Percentiles rank a stretch among this genome's conserved stretches.
These are phyloP conservation scores for Eucalyptus cloeziana DNA, from an alignment of 345 rosid genomes.

Conservation along the genomic window DNA sequence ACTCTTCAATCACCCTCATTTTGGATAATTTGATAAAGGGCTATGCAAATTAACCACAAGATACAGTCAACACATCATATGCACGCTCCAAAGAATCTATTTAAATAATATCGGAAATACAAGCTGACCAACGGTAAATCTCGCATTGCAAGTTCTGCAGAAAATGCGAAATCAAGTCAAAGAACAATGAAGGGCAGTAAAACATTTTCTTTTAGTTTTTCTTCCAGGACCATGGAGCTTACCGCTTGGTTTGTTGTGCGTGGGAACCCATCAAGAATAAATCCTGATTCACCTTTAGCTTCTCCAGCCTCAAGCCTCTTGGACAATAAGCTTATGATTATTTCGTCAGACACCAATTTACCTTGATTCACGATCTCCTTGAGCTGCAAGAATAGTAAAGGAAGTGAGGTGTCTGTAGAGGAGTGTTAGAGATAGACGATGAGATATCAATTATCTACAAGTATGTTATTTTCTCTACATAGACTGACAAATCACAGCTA, in stretches of 20 bases:
- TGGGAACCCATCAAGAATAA: constrained; percentile 94
- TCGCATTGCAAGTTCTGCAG: not conserved
- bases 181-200: not conserved
- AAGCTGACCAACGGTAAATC: not conserved
- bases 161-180: not conserved
- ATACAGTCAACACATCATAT: not conserved
- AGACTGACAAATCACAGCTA: not conserved
- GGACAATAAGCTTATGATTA: constrained; percentile 51
- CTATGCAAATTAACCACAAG: not conserved
- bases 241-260: constrained; percentile 91
- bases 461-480: not conserved
- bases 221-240: not conserved
- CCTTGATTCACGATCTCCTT: constrained; percentile 82
- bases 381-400: constrained; percentile 30
- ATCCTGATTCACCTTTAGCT: constrained; percentile 82
- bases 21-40: not conserved
- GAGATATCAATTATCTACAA: not conserved
- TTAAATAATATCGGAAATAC: not conserved
- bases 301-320: constrained; percentile 79
- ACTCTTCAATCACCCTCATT: not conserved
- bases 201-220: not conserved
- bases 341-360: constrained; percentile 79
- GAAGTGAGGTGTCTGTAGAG: not conserved
- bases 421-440: not conserved
- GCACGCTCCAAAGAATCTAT: not conserved